Conservation (phyloP, 768 basidiomycete species). For the Collybiopsis luxurians region DNA sequence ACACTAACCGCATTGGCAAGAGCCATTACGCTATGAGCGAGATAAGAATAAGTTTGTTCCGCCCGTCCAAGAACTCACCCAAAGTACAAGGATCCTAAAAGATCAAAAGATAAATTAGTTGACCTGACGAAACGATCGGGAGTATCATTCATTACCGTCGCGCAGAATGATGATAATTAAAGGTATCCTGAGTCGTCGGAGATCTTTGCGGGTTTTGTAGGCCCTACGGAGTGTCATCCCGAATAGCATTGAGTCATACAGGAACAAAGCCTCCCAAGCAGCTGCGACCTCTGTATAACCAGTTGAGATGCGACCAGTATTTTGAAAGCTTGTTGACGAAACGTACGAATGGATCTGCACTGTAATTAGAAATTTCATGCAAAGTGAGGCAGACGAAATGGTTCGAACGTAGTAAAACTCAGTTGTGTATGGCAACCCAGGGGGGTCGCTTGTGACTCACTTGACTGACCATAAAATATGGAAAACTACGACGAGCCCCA, state of each 20-base stretch:
- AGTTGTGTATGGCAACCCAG: constrained; percentile 6
- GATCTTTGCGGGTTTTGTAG: constrained; percentile 4
- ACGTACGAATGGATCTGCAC: constrained; percentile 6
- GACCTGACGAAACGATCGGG: not conserved
- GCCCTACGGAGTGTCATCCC: constrained; percentile 4
- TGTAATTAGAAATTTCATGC: no score
- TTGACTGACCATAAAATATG: constrained; percentile 5
- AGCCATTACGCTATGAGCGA: constrained; percentile 2
- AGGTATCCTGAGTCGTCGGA: not conserved
- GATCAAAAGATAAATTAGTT: not conserved
- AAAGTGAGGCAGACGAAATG: not conserved
- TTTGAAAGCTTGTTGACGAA: not conserved
- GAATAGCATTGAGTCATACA: constrained; percentile 10
- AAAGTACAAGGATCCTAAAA: constrained; percentile 8
- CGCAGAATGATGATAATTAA: constrained; percentile 4
- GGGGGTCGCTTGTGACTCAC: not conserved
- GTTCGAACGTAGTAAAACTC: not conserved
- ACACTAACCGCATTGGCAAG: not conserved
- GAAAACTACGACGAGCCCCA: no score
- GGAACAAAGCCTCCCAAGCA: constrained; percentile 8
- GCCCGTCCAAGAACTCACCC: not conserved
- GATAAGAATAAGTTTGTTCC: not conserved
- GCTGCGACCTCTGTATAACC: constrained; percentile 5
- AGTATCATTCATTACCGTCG: not conserved
- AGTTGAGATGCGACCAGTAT: not conserved